Percentiles rank a stretch among this genome's conserved stretches.
phyloP scores from a whole-genome alignment of 495 filamentous ascomycete genomes.

The Rhizodiscina lignyota region DNA sequence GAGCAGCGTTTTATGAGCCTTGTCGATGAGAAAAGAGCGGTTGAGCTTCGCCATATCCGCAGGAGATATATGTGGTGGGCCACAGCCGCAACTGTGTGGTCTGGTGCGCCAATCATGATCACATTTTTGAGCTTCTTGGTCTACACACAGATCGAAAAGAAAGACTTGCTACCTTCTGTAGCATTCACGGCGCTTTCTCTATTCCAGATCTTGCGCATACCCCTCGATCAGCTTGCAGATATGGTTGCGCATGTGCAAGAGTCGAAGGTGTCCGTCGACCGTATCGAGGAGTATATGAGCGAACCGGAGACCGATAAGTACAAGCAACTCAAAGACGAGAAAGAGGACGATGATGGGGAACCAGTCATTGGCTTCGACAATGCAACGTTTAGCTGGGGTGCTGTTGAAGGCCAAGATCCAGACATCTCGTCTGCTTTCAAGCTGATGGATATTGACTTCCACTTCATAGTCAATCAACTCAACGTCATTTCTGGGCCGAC shows the following conservation, averaged over 20 bases:
- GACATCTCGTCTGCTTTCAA: constrained; percentile 58
- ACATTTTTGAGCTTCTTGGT: constrained; percentile 90
- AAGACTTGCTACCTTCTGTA: constrained; percentile 76
- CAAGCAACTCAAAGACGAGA: constrained; percentile 53
- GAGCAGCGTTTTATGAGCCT: constrained; percentile 78
- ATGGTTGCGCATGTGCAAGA: constrained; percentile 99
- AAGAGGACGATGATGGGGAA: constrained; percentile 39
- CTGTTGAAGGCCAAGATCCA: constrained; percentile 36
- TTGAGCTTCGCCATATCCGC: constrained; percentile 64
- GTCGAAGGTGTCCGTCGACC: constrained; percentile 89
- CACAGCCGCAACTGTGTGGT: constrained; percentile 83
- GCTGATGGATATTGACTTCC: constrained; percentile 59
- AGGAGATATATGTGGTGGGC: constrained; percentile 84
- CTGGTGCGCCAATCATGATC: constrained; percentile 85
- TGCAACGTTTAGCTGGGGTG: constrained; percentile 80
- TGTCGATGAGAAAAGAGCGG: constrained; percentile 71
- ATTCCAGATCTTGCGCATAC: constrained; percentile 87
- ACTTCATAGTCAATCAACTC: constrained; percentile 61
- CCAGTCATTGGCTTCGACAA: constrained; percentile 65
- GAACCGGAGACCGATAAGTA: constrained; percentile 98
- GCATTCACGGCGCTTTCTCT: constrained; percentile 94
- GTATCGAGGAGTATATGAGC: constrained; percentile 85
- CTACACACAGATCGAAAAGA: constrained; percentile 83
- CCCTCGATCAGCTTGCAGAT: constrained; percentile 90
- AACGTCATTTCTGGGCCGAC: constrained; percentile 90